These are phyloP conservation scores for Claviceps humidiphila DNA, from an alignment of 2,329 filamentous ascomycete species.

Conservation along the genomic window DNA sequence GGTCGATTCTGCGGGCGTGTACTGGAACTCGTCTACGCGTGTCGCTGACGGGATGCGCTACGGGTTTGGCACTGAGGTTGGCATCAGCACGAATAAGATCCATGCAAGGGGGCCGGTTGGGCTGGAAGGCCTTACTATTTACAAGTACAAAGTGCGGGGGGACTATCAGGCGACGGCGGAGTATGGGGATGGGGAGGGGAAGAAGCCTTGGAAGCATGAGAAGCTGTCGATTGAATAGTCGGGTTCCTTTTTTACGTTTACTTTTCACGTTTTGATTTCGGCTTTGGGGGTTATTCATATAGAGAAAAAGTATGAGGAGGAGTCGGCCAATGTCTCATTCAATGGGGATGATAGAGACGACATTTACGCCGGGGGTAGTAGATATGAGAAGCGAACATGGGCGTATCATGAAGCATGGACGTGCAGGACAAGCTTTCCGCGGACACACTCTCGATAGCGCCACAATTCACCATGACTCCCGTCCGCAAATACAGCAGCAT, in stretches of 20 bases:
- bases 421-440: too few species aligned
- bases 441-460: too few species aligned
- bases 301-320: too few species aligned
- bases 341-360: too few species aligned
- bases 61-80: constrained; percentile 95
- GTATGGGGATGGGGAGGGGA: constrained; percentile 54
- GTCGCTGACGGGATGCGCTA: constrained; percentile 96
- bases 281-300: too few species aligned
- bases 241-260: not conserved
- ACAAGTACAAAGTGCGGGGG: constrained; percentile 87
- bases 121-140: constrained; percentile 87
- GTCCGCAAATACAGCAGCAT: too few species aligned
- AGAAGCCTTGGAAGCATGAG: constrained; percentile 48
- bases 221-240: constrained; percentile 18
- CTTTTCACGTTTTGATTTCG: not conserved
- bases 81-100: constrained; percentile 98
- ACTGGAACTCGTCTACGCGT: constrained; percentile 91
- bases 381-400: too few species aligned
- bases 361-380: too few species aligned
- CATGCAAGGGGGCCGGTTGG: constrained; percentile 89
- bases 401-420: too few species aligned
- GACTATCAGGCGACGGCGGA: constrained; percentile 67
- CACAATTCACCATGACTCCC: too few species aligned
- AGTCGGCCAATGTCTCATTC: too few species aligned
- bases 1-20: constrained; percentile 82